Percentiles rank a stretch among this genome's conserved stretches.
Conservation (phyloP, 768 basidiomycete species). For the Podaxis mareebaensis region DNA sequence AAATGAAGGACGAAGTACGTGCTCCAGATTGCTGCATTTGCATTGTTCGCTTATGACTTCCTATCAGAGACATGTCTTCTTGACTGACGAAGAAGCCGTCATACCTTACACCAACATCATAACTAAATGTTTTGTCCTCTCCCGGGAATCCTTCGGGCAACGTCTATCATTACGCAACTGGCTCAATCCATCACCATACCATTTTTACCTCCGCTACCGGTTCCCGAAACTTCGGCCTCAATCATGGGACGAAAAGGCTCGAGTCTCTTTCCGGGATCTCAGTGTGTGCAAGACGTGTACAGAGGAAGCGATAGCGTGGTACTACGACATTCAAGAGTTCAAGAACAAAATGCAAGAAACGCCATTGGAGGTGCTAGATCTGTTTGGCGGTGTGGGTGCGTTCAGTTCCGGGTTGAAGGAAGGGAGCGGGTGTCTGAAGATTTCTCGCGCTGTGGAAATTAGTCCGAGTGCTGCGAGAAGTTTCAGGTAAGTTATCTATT, state of each 20-base stretch:
- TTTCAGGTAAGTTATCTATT: slow-evolving; percentile 44
- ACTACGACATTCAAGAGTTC: slow-evolving; percentile 35
- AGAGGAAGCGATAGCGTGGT: slow-evolving; percentile 29
- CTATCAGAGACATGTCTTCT: slow-evolving; percentile 58
- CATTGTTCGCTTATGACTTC: neutral
- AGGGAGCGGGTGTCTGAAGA: slow-evolving; percentile 50
- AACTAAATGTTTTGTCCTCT: slow-evolving; percentile 48
- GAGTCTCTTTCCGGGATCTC: slow-evolving; percentile 35
- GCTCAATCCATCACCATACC: slow-evolving; percentile 52
- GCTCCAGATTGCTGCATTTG: neutral
- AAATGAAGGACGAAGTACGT: slow-evolving; percentile 60
- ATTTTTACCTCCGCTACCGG: slow-evolving; percentile 57
- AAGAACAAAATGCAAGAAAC: slow-evolving; percentile 24
- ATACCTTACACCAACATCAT: slow-evolving; percentile 42
- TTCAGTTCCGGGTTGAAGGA: slow-evolving; percentile 61
- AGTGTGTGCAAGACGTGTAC: slow-evolving; percentile 50
- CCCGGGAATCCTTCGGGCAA: slow-evolving; percentile 30
- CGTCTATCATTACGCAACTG: slow-evolving; percentile 38
- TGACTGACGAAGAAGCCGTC: slow-evolving; percentile 47
- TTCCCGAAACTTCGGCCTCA: slow-evolving; percentile 43
- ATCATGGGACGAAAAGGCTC: slow-evolving; percentile 37
- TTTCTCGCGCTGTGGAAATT: slow-evolving; percentile 72
- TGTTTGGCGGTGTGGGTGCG: slow-evolving; percentile 59
- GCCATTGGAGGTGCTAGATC: slow-evolving; percentile 38
- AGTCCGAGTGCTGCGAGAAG: slow-evolving; percentile 75